Conservation (phyloP, 768 basidiomycete genomes). For the Rhodosporidiobolus sp. region DNA sequence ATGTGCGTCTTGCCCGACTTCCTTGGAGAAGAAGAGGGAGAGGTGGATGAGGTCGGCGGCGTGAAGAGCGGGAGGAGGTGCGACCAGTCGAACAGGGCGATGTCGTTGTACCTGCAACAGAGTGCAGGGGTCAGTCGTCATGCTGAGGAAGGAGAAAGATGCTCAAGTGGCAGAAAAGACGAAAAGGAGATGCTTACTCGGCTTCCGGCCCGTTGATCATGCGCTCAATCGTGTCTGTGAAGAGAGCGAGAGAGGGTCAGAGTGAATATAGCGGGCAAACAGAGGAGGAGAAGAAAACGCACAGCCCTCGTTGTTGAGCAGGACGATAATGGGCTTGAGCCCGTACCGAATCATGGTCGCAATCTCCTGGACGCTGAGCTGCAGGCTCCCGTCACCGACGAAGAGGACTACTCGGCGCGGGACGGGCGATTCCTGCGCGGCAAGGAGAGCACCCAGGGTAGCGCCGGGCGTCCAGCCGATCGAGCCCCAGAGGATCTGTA, state of each 20-base stretch:
- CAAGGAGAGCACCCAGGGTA: conserved; percentile 56
- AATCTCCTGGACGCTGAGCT: conserved; percentile 47
- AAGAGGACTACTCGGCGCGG: conserved; percentile 73
- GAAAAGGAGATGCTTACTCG: conserved; percentile 48
- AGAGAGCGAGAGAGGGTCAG: background rate
- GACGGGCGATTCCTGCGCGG: conserved; percentile 62
- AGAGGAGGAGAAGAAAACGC: background rate
- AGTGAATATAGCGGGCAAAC: too few species aligned
- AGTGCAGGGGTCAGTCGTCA: background rate
- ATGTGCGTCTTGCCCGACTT: background rate
- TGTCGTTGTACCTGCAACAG: conserved; percentile 62
- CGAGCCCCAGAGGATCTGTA: conserved; percentile 73
- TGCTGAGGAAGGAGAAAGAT: background rate
- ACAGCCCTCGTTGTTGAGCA: conserved; percentile 47
- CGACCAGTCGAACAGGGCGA: conserved; percentile 50
- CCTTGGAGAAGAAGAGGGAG: too few species aligned
- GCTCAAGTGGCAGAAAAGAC: background rate
- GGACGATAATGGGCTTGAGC: conserved; percentile 58
- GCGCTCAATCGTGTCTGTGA: conserved; percentile 82
- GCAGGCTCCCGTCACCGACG: conserved; percentile 69
- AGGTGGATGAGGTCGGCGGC: background rate
- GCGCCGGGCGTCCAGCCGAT: conserved; percentile 92
- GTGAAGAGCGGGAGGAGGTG: conserved; percentile 8
- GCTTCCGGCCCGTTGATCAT: conserved; percentile 51
- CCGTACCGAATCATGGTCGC: conserved; percentile 73